Conservation (phyloP, 495 filamentous ascomycete genomes). For the Tuber magnatum region DNA sequence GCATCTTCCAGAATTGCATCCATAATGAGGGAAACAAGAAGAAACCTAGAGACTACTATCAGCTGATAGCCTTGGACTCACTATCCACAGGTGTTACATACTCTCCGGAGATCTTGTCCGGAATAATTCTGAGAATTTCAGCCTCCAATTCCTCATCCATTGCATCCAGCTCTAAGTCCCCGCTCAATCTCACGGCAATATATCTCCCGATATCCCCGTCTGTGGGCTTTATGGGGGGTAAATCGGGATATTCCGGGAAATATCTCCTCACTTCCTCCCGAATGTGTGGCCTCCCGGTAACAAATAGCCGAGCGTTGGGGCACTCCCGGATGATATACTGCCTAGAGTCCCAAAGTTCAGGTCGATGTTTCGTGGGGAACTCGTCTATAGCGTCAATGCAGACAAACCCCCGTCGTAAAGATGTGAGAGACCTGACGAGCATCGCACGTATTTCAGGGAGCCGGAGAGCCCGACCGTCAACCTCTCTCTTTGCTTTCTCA, state of each 20-base stretch:
- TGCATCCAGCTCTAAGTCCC: neutral
- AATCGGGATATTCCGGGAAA: neutral
- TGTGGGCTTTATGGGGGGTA: neutral
- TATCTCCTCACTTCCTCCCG: neutral
- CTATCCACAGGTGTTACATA: neutral
- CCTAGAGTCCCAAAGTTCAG: neutral
- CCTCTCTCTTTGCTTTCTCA: neutral
- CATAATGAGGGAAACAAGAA: neutral
- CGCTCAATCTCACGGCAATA: neutral
- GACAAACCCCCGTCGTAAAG: neutral
- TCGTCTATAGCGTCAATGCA: neutral
- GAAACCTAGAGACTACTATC: neutral
- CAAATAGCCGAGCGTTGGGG: neutral
- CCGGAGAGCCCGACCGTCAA: neutral
- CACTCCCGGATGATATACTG: neutral
- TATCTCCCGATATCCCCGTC: neutral
- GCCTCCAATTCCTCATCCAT: neutral
- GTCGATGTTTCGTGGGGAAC: neutral
- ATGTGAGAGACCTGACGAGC: neutral
- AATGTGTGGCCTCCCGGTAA: neutral
- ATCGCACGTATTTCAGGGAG: neutral
- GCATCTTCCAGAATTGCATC: neutral
- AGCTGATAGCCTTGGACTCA: neutral
- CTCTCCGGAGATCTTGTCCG: neutral
- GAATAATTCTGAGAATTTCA: neutral